Conservation (phyloP, 768 basidiomycete species). For the Boletus vermiculosoides region DNA sequence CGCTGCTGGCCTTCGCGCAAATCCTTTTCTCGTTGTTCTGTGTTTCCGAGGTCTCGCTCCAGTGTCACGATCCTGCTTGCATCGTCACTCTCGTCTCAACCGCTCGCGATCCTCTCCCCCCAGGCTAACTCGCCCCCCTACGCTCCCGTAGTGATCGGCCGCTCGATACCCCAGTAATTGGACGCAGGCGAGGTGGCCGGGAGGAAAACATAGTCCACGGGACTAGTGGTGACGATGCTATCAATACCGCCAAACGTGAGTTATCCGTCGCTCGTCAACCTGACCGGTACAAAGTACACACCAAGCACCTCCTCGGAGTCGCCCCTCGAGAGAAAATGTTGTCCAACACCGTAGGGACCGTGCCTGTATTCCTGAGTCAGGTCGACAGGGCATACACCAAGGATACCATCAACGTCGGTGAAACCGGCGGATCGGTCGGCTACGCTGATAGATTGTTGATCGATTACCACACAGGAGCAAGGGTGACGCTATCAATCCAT, state of each 20-base stretch:
- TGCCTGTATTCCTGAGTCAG: constrained; percentile 26
- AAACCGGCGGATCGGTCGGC: constrained; percentile 29
- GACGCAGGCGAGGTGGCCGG: too few species aligned
- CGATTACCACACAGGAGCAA: constrained; percentile 1
- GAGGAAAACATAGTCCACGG: too few species aligned
- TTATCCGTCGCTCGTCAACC: too few species aligned
- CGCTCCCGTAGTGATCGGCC: too few species aligned
- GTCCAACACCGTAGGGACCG: constrained; percentile 35
- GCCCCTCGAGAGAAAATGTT: constrained; percentile 26
- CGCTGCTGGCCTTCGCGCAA: constrained; percentile 56
- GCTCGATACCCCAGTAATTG: too few species aligned
- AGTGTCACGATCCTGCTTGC: constrained; percentile 71
- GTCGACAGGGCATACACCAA: constrained; percentile 36
- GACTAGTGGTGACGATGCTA: too few species aligned
- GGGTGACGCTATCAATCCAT: constrained; percentile 9
- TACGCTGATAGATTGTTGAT: constrained; percentile 35
- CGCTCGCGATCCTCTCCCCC: constrained; percentile 68
- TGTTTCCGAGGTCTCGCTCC: constrained; percentile 69
- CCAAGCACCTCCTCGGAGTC: too few species aligned
- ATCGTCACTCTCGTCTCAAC: constrained; percentile 82
- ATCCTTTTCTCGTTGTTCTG: constrained; percentile 51
- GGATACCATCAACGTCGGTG: constrained; percentile 37
- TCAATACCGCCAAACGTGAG: too few species aligned
- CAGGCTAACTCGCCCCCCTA: constrained; percentile 40
- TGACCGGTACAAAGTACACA: too few species aligned